Evolutionary conservation across 2,329 filamentous ascomycete species (phyloP).

Genomic region (Epichloe gansuensis): DNA sequence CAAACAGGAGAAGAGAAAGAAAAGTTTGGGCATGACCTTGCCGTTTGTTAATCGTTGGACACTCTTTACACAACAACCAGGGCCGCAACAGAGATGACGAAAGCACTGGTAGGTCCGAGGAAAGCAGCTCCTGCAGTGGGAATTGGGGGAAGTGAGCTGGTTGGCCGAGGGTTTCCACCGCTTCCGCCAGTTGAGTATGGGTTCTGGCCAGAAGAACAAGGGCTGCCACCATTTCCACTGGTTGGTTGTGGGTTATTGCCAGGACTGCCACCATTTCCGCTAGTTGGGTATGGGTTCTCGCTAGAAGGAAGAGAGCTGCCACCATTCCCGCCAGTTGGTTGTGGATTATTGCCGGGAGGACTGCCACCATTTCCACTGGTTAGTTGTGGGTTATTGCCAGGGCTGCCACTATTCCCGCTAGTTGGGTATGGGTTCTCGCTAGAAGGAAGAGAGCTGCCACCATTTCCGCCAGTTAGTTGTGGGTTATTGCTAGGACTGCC

Average conservation of each 20-base stretch:
- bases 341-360: background rate
- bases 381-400: background rate
- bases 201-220: background rate
- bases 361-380: background rate
- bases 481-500: background rate
- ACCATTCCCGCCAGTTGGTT: background rate
- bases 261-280: no score
- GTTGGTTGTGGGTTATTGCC: background rate
- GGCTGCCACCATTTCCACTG: background rate
- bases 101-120: background rate
- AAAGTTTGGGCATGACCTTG: background rate
- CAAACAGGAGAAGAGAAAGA: no score
- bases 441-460: background rate
- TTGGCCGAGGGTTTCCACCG: background rate
- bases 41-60: background rate
- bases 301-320: background rate
- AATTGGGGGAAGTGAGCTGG: background rate
- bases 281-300: background rate
- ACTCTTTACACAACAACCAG: constrained; percentile 1
- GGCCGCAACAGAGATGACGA: constrained; percentile 2
- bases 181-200: background rate
- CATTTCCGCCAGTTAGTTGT: background rate
- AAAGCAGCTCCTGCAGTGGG: constrained; percentile 1
- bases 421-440: background rate
- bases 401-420: background rate